Base-by-base conservation (phyloP, 345 rosid genomes). In the rapeseed (Brassica napus) region DNA sequence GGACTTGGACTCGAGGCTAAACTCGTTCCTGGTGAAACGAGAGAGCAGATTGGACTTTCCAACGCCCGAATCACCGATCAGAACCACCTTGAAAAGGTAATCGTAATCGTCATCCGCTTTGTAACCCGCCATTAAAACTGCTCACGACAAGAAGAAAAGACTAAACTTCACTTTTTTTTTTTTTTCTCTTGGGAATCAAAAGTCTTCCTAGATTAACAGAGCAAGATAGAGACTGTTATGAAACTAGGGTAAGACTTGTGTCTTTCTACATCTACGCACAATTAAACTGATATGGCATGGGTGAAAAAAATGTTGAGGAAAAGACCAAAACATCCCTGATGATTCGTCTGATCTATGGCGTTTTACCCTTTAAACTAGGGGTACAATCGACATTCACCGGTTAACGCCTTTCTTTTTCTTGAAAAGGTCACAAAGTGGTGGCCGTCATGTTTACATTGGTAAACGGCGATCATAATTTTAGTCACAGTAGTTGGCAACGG, bases 41-140 rank as follows among this genome's bases (percentile, higher is more conserved):
- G 98, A 93, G 61, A 93, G 96, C 69, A 93, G 87, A 85, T 93
- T 93, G 76, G 98, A 93, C 85, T 93, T 93, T 32, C 98, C 98
- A 24, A 93, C 98, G 55, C 98, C 98, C 0, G 98, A 93, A 82
- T 93, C 98, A 10, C 98, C 98, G 77, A 93, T 93, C 78, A 93
- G 81, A 21, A 93, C 98, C 61, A 93, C 88, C 80, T 93, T 93
- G 85, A 93, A 93, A 6, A 93, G 93, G 87, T 88, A 93, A 77
- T 93, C 98, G 14, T 93, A 93, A 81, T 93, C 98, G 78, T 93
- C 98, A 72, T 93, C 98, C 18, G 98, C 92, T 87, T 86, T 89
- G 86, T 91, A 93, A 15, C 93, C 97, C 37, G 97, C 94, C 98
- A 93, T 93, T 52, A 64, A 30, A 75, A 65, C 54, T 47, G 54